phyloP scores from a whole-genome alignment of 345 rosid genomes.

The Jatropha curcas region DNA sequence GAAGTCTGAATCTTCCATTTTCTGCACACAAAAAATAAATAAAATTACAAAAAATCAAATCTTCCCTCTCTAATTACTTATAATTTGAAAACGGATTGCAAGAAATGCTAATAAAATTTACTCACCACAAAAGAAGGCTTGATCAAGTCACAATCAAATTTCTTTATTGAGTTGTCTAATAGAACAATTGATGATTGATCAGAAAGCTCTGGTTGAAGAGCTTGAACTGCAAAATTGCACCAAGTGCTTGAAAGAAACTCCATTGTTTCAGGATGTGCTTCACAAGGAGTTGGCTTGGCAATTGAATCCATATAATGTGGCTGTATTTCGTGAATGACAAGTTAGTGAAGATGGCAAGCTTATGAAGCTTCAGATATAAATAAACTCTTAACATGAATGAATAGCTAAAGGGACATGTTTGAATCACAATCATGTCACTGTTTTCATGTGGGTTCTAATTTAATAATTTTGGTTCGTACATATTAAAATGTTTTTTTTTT shows the following conservation, averaged over 20 bases:
- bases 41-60: too few species aligned
- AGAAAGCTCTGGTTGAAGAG: conserved; percentile 57
- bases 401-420: not conserved
- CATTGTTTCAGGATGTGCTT: conserved; percentile 88
- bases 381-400: conserved; percentile 19
- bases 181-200: conserved; percentile 55
- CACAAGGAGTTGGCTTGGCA: conserved; percentile 57
- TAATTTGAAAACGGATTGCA: not conserved
- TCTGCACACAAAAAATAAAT: too few species aligned
- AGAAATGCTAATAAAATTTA: conserved; percentile 2
- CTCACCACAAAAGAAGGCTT: conserved; percentile 57
- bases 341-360: conserved; percentile 5
- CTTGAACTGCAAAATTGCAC: conserved; percentile 87
- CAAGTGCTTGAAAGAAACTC: conserved; percentile 85
- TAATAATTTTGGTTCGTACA: too few species aligned
- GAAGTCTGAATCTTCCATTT: conserved; percentile 66
- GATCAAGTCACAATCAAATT: conserved; percentile 40
- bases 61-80: not conserved
- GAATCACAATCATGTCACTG: conserved; percentile 3
- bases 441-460: conserved; percentile 17
- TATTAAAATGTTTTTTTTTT: too few species aligned
- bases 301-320: conserved; percentile 36
- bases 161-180: conserved; percentile 43
- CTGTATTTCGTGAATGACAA: too few species aligned
- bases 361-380: conserved; percentile 9